Evolutionary conservation across 1,284 basidiomycete species (phyloP).

Genomic region (Marasmius sp.): DNA sequence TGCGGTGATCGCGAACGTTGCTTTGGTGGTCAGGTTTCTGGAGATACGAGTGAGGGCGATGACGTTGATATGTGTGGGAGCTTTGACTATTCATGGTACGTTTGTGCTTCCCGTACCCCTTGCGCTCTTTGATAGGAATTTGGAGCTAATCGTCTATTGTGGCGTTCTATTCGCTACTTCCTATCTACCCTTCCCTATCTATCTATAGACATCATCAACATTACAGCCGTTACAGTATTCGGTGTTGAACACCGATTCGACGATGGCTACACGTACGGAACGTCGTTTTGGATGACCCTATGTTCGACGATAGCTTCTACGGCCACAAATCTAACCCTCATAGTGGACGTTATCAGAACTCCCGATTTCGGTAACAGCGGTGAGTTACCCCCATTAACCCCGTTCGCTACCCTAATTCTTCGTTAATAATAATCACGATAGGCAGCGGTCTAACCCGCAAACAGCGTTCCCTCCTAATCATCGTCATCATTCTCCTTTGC

Average conservation of each 20-base stretch:
- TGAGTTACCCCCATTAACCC: constrained; percentile 29
- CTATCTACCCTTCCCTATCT: background rate
- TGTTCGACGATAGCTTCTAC: constrained; percentile 73
- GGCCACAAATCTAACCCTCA: constrained; percentile 69
- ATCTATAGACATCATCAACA: constrained; percentile 66
- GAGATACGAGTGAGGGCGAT: constrained; percentile 62
- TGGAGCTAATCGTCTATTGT: background rate
- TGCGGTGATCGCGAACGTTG: constrained; percentile 69
- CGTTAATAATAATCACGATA: constrained; percentile 21
- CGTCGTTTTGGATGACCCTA: constrained; percentile 81
- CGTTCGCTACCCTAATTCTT: background rate
- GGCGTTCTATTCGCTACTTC: background rate
- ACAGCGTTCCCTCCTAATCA: constrained; percentile 77
- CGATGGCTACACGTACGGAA: constrained; percentile 71
- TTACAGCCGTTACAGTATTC: constrained; percentile 61
- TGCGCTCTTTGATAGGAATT: no score
- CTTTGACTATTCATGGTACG: constrained; percentile 68
- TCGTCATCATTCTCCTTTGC: constrained; percentile 70
- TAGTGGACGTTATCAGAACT: constrained; percentile 60
- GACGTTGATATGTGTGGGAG: constrained; percentile 64
- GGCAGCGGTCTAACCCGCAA: constrained; percentile 80
- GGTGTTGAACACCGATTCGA: constrained; percentile 64
- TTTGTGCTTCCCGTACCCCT: background rate
- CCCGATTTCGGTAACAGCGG: constrained; percentile 69
- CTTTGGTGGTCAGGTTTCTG: constrained; percentile 70